Evolutionary conservation across 2,329 filamentous ascomycete species (phyloP).

Genomic region (Pseudonectria buxi): DNA sequence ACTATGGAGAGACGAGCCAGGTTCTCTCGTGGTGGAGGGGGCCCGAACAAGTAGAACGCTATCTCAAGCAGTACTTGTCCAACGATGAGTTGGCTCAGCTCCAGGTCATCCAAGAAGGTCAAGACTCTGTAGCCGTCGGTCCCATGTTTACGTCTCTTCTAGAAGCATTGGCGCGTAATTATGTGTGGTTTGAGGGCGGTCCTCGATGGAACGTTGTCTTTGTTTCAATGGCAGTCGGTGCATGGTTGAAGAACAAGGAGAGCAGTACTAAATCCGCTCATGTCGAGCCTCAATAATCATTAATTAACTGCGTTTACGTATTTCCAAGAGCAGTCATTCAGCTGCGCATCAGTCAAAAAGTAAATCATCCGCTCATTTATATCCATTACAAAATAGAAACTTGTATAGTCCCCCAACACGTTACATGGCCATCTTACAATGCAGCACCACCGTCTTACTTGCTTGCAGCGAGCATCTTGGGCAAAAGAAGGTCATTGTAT

Average conservation of each 20-base stretch:
- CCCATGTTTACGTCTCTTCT: conserved; percentile 11
- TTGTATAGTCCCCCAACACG: no score
- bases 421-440: no score
- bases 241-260: conserved; percentile 11
- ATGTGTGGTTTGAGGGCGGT: conserved; percentile 20
- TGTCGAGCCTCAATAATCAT: no score
- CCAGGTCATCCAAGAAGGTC: conserved; percentile 14
- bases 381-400: no score
- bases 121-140: conserved; percentile 6
- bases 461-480: conserved; percentile 7
- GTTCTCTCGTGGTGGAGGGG: conserved; percentile 17
- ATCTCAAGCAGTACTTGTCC: conserved; percentile 12
- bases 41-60: conserved; percentile 13
- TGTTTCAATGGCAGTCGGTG: conserved; percentile 14
- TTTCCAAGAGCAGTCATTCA: no score
- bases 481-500: conserved; percentile 23
- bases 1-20: conserved; percentile 11
- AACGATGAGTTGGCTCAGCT: conserved; percentile 11
- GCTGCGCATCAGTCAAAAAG: no score
- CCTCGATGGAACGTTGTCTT: conserved; percentile 19
- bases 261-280: no score
- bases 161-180: conserved; percentile 12
- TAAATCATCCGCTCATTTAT: no score
- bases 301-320: no score
- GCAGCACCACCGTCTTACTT: no score